A percentile compares a stretch with the other conserved stretches of the same genome.
phyloP scores from a whole-genome alignment of 1,284 basidiomycete genomes.

The Naganishia albida region DNA sequence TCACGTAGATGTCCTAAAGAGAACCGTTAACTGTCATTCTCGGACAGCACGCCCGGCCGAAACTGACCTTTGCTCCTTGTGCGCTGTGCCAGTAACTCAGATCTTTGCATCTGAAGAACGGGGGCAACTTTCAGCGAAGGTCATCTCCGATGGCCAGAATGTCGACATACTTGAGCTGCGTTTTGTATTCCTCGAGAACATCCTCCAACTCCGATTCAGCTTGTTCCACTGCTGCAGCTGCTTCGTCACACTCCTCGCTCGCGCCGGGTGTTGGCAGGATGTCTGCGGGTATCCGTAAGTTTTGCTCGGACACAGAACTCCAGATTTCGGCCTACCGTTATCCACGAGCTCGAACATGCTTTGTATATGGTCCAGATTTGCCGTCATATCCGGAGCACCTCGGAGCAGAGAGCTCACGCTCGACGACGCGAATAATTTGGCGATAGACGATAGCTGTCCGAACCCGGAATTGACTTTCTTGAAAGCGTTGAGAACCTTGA shows the following conservation, averaged over 20 bases:
- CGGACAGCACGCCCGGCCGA: no score
- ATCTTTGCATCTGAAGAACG: conserved; percentile 56
- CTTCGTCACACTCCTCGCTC: conserved; percentile 76
- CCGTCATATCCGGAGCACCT: conserved; percentile 72
- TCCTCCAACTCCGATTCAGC: conserved; percentile 71
- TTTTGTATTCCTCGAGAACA: conserved; percentile 64
- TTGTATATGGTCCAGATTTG: conserved; percentile 66
- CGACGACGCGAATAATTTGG: conserved; percentile 72
- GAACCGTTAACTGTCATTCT: conserved; percentile 30
- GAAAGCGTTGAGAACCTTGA: conserved; percentile 76
- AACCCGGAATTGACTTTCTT: conserved; percentile 69
- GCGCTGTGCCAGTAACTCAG: conserved; percentile 81
- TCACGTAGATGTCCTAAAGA: conserved; percentile 77
- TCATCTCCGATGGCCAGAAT: background rate
- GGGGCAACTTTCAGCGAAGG: background rate
- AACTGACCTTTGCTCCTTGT: conserved; percentile 69
- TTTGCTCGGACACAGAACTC: background rate
- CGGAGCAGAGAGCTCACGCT: conserved; percentile 73
- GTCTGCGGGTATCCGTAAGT: conserved; percentile 41
- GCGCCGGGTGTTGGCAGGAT: conserved; percentile 77
- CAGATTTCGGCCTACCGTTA: conserved; percentile 60
- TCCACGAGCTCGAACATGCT: conserved; percentile 68
- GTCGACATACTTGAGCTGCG: conserved; percentile 60
- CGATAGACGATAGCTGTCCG: conserved; percentile 63
- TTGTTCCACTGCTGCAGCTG: conserved; percentile 67